phyloP scores from a whole-genome alignment of 345 rosid genomes.

The Raphanus raphanistrum region DNA sequence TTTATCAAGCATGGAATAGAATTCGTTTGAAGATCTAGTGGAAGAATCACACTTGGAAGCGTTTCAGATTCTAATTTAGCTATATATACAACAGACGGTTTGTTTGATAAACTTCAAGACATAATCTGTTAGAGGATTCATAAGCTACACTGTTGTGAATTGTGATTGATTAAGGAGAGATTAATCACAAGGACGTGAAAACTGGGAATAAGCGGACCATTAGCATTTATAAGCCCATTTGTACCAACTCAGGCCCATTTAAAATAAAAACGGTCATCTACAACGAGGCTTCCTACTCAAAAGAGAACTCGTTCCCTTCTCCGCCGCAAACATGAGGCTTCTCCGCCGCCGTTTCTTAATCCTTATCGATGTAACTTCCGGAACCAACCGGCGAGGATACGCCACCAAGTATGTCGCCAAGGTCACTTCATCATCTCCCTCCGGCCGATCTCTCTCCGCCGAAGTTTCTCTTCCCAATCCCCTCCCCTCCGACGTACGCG shows the following conservation, averaged over 20 bases:
- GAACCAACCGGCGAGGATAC: slow-evolving; percentile 44
- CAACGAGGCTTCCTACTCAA: neutral
- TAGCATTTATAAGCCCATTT: neutral
- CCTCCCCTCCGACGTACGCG: slow-evolving; percentile 64
- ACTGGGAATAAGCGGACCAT: neutral
- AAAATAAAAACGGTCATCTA: neutral
- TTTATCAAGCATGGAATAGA: neutral
- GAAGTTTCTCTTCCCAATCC: slow-evolving; percentile 61
- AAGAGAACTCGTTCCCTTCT: slow-evolving; percentile 1
- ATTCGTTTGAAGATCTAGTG: neutral
- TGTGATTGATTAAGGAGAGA: neutral
- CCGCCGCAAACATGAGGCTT: slow-evolving; percentile 32
- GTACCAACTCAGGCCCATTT: neutral
- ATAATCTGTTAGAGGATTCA: neutral
- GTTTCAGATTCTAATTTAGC: neutral
- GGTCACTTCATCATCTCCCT: slow-evolving; percentile 70
- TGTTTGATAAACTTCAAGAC: neutral
- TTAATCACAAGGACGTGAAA: neutral
- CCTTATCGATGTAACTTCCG: neutral
- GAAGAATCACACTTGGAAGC: neutral
- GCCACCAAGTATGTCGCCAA: slow-evolving; percentile 77
- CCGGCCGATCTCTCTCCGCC: slow-evolving; percentile 75
- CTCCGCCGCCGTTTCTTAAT: slow-evolving; percentile 24
- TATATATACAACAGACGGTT: too few relatives aligned
- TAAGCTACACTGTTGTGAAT: neutral